Evolutionary conservation across 2,329 filamentous ascomycete species (phyloP), one percentile per base, ranked within the genome.

Genomic region (Ceratocystis destructans): DNA sequence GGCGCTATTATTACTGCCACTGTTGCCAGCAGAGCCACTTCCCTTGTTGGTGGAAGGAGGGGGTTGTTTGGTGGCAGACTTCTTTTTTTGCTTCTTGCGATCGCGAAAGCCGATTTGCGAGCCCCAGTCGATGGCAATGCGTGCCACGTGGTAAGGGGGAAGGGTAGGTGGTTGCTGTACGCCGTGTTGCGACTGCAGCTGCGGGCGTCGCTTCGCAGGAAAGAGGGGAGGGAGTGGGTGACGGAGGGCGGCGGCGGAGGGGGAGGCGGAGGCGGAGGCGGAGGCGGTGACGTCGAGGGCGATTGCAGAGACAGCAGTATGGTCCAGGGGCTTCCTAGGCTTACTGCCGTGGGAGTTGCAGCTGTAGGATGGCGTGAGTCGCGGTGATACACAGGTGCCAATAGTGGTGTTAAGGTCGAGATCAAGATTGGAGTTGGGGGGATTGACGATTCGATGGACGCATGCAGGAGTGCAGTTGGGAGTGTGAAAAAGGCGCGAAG

Each of bases 281-380:
- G 62, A 62, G 68, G 72, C 72, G 71, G 72, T 73, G 71, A 70
- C 70, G 71, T n/a, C n/a, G 41, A 31, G 41, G 22, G 44, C 20
- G 61, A n/a, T 25, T 3, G 10, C 37, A 0, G 3, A 41, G 22
- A 20, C 6, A 15, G 20, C 44, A 22, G 33, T 8, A 62, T 50
- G 28, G 15, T 59, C 15, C 17, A 59, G 55, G 55, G 55, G 55
- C 17, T 31, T 59, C 7, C 31, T 37, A n/a, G 22, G 15, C 5
- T 2, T 59, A 12, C 37, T 28, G 28, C 5, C 5, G 55, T 20
- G 17, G 28, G 28, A 37, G 55, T 20, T n/a, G 28, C 55, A 20
- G 55, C 2, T 28, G 55, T 25, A 59, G 8, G 53, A 33, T 22
- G 31, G 10, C 3, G 48, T 25, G 48, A 28, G 48, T 41, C 37